Conservation (phyloP, 1,284 basidiomycete species). For the Coniferiporia sulphurascens region DNA sequence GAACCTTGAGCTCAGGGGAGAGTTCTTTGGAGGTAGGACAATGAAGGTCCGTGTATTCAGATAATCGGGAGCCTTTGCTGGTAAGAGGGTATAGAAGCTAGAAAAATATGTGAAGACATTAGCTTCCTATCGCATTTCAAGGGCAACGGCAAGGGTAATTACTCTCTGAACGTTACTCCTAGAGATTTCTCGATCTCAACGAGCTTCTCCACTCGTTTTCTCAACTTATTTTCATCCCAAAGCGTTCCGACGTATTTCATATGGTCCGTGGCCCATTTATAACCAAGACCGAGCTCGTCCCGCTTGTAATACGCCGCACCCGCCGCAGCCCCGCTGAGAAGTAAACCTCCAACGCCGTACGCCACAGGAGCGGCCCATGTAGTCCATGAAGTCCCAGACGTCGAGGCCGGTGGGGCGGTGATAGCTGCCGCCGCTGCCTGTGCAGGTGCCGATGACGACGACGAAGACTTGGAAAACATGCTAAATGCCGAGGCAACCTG, state of each 20-base stretch:
- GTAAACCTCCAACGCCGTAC: slow-evolving; percentile 59
- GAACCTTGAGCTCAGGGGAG: slow-evolving; percentile 53
- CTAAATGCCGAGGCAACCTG: slow-evolving; percentile 47
- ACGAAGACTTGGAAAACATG: slow-evolving; percentile 51
- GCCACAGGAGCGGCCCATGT: slow-evolving; percentile 58
- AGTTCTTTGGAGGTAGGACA: slow-evolving; percentile 57
- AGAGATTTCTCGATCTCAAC: slow-evolving; percentile 53
- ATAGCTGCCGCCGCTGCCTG: slow-evolving; percentile 27
- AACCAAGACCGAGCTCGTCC: slow-evolving; percentile 66
- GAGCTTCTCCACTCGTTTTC: slow-evolving; percentile 57
- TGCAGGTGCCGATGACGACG: slow-evolving; percentile 32
- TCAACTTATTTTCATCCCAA: slow-evolving; percentile 75
- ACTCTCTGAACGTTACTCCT: slow-evolving; percentile 75
- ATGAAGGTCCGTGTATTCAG: slow-evolving; percentile 66
- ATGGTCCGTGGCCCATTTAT: slow-evolving; percentile 82
- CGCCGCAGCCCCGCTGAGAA: slow-evolving; percentile 82
- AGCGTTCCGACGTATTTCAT: slow-evolving; percentile 86
- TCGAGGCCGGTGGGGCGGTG: slow-evolving; percentile 24
- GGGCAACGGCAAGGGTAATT: slow-evolving; percentile 28
- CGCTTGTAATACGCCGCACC: slow-evolving; percentile 78
- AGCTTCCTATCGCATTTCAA: slow-evolving; percentile 7
- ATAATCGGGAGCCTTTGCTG: slow-evolving; percentile 52
- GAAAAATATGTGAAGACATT: not conserved
- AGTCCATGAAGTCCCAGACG: slow-evolving; percentile 38
- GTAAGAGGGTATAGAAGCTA: slow-evolving; percentile 77